Conservation (phyloP, 2,329 filamentous ascomycete species). For the Capronia coronata region DNA sequence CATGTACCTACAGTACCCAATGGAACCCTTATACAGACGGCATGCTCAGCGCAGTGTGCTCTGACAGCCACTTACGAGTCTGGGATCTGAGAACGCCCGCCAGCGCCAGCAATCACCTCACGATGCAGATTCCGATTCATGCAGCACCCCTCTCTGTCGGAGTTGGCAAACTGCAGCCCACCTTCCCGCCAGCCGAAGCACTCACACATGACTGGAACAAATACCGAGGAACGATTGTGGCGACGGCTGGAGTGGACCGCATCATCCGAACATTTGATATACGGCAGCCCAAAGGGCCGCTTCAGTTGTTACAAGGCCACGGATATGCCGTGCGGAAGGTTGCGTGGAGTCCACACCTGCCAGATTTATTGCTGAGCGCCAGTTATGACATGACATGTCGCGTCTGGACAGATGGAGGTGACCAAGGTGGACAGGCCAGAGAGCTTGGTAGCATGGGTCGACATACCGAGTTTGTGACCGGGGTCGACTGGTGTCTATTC, state of each 20-base stretch:
- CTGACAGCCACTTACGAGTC: slow-evolving; percentile 80
- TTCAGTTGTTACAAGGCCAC: slow-evolving; percentile 72
- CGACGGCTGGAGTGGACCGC: slow-evolving; percentile 82
- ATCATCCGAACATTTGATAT: slow-evolving; percentile 87
- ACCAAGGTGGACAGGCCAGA: slow-evolving; percentile 36
- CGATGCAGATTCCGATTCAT: slow-evolving; percentile 76
- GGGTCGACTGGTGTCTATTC: slow-evolving; percentile 97
- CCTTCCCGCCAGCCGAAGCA: slow-evolving; percentile 65
- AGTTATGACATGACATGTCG: slow-evolving; percentile 98
- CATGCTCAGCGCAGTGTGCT: slow-evolving; percentile 78
- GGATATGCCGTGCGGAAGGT: slow-evolving; percentile 82
- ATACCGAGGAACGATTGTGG: slow-evolving; percentile 77
- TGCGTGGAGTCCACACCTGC: slow-evolving; percentile 90
- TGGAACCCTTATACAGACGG: slow-evolving; percentile 85
- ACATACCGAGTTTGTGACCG: slow-evolving; percentile 93
- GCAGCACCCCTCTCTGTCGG: slow-evolving; percentile 37
- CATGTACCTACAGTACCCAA: slow-evolving; percentile 86
- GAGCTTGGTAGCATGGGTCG: slow-evolving; percentile 82
- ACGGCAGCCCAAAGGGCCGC: slow-evolving; percentile 65
- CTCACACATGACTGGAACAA: slow-evolving; percentile 99
- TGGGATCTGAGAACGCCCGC: slow-evolving; percentile 87
- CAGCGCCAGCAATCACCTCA: slow-evolving; percentile 80
- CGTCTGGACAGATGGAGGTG: slow-evolving; percentile 78
- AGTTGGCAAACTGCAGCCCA: slow-evolving; percentile 30
- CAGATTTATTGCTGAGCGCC: slow-evolving; percentile 76